Conservation (phyloP, 345 rosid genomes). For the Eucalyptus camaldulensis region DNA sequence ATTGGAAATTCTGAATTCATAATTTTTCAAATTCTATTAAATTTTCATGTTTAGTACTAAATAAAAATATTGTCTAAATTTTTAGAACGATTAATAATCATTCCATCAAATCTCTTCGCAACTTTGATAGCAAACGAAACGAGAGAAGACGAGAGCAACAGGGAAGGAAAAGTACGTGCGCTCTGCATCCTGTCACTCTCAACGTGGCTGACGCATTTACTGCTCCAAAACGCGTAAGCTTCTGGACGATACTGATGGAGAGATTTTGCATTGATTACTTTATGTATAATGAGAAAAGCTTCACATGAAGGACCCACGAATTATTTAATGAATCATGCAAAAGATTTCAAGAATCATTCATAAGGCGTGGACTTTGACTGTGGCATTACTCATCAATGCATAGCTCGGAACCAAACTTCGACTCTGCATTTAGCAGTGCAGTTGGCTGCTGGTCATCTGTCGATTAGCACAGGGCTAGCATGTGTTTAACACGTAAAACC, state of each 20-base stretch:
- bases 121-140: background rate
- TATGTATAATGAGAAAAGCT: background rate
- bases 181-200: background rate
- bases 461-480: background rate
- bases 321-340: background rate
- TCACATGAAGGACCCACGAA: background rate
- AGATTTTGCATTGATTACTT: background rate
- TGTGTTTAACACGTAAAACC: too few species aligned
- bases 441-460: background rate
- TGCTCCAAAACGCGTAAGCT: background rate
- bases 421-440: background rate
- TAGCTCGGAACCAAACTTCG: background rate
- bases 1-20: accelerated
- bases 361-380: background rate
- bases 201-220: background rate
- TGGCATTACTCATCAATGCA: background rate
- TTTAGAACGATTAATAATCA: too few species aligned
- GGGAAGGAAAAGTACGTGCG: background rate
- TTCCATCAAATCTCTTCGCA: too few species aligned
- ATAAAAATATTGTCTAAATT: too few species aligned
- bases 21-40: too few species aligned
- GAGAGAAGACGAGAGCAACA: background rate
- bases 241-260: background rate
- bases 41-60: too few species aligned
- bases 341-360: background rate